Evolutionary conservation across 495 filamentous ascomycete species (phyloP), one percentile per base, ranked within the genome.

Genomic region (Lepraria neglecta): DNA sequence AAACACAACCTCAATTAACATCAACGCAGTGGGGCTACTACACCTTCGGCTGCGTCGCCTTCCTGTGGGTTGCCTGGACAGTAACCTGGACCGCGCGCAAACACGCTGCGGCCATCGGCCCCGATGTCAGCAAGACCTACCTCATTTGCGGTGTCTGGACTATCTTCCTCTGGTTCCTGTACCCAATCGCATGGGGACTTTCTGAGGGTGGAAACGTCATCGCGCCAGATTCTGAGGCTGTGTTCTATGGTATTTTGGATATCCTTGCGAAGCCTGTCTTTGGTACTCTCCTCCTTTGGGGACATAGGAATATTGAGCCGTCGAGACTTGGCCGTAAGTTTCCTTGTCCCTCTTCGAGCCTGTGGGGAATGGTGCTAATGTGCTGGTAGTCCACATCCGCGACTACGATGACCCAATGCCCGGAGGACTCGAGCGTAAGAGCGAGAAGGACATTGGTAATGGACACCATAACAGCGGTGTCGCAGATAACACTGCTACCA

Each of bases 231-330:
- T 80, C 77, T 3, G 83, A 84, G 63, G 76, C 79, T n/a, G 71
- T 88, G 59, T 90, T 90, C 71, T 90, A 89, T 64, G 84, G 85
- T 35, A 73, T 86, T 21, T 70, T 90, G 15, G 85, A 90, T 64
- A 64, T 88, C 7, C 58, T 87, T 15, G 70, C 83, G 6, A 81
- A 85, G 58, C 84, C 82, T 1, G 68, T 83, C 0, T 80, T 87
- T 54, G 77, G 80, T 21, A 75, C 76, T 4, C 48, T 78, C 31
- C 69, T 84, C 56, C 68, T 80, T 54, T 77, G 73, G 73, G 81
- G 80, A 27, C 82, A 82, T 64, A 76, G 78, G 44, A 75, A 76
- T 56, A 81, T 82, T 57, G 79, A 82, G 45, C 79, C 78, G 4
- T 69, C 69, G 12, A 63, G 73, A 27, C 67, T 87, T 15, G 80